Evolutionary conservation across 306 rosid genomes (phyloP), one percentile per base, ranked within the genome.

Genomic region (Lathyrus sativus): DNA sequence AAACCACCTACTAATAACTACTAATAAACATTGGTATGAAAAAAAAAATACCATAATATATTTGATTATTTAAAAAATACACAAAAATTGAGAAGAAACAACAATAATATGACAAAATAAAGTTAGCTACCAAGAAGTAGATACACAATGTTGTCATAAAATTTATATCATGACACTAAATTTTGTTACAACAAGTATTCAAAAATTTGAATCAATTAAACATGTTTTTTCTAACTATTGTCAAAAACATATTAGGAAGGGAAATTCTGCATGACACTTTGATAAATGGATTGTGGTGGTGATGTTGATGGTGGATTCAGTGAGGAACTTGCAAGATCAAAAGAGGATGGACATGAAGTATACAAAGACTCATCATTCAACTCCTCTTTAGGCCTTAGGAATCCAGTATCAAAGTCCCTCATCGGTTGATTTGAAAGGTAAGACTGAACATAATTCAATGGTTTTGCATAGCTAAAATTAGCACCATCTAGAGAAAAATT

Each of bases 341-440:
- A 62, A 17, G 74, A 11, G 33, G 87, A 80, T 6, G 80, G 28
- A 72, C 82, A 76, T 17, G 84, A 28, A 74, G 72, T 81, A 31
- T 74, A 78, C 7, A 79, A 43, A 31, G 63, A 7, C 33, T 83
- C 87, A 37, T 89, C 96, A 11, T 77, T 79, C 13, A 76, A 86
- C 79, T 89, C 98, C 66, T 83, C 92, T 78, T 89, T 87, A 35
- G 91, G 92, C 75, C 80, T 82, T 69, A 87, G 61, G 50, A 81
- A 82, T 57, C 86, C 82, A 10, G 61, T 9, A 8, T 77, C 90
- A n/a, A 74, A 73, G 50, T 83, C 85, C 83, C 68, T 82, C 65
- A 76, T 54, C 72, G 79, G 90, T 79, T 85, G 90, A 60, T 87
- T 87, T 3, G 89, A 79, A 51, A 70, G 76, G 19, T 74, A 83